Evolutionary conservation across 2,329 filamentous ascomycete genomes (phyloP).

Genomic region (Verticillium nonalfalfae): DNA sequence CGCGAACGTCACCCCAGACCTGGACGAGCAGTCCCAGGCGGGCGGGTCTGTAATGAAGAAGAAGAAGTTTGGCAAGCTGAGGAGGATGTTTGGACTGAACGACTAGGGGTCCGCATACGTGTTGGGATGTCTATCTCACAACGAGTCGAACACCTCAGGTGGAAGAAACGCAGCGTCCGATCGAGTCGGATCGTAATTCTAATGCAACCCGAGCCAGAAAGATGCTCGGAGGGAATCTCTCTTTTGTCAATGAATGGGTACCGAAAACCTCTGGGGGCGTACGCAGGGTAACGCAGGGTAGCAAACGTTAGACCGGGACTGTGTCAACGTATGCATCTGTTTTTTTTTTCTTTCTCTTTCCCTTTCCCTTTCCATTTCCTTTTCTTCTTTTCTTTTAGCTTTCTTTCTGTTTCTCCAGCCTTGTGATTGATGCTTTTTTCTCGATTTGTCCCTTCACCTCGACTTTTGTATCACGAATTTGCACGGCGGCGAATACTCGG

Average conservation of each 20-base stretch:
- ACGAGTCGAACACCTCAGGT: no score
- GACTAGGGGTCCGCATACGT: slow-evolving; percentile 24
- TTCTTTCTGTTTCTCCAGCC: background rate
- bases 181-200: background rate
- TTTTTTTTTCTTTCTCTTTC: background rate
- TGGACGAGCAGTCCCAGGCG: slow-evolving; percentile 8
- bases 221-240: background rate
- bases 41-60: slow-evolving; percentile 18
- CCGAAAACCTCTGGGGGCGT: background rate
- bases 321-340: background rate
- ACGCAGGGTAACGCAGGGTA: no score
- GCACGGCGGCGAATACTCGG: background rate
- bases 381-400: background rate
- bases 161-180: no score
- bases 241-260: background rate
- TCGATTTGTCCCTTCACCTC: background rate
- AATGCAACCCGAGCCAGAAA: background rate
- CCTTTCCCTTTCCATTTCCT: no score
- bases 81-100: slow-evolving; percentile 55
- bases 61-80: slow-evolving; percentile 60
- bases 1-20: slow-evolving; percentile 6
- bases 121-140: background rate
- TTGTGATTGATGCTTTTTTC: background rate
- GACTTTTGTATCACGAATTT: background rate
- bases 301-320: background rate